Conservation (phyloP, 768 basidiomycete genomes). For the Hygrophorus pudorinus region DNA sequence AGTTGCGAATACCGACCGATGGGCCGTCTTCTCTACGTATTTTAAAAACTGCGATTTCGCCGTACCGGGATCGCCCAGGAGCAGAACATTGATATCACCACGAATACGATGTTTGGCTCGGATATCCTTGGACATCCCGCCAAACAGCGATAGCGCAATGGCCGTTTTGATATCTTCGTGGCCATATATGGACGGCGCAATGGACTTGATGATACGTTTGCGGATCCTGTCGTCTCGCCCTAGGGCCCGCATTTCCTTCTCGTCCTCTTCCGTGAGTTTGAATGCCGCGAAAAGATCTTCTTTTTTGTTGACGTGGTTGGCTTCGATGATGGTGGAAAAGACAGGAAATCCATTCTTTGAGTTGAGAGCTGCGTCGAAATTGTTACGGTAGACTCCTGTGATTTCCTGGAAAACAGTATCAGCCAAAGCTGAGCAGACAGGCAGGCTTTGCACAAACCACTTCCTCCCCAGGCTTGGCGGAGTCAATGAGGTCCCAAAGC, state of each 20-base stretch:
- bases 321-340: conserved; percentile 96
- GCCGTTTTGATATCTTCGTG: conserved; percentile 99
- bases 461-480: conserved; percentile 97
- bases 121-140: conserved; percentile 92
- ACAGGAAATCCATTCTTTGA: conserved; percentile 99
- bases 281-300: conserved; percentile 99
- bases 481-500: conserved; percentile 97
- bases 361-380: conserved; percentile 96
- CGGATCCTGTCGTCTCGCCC: conserved; percentile 90
- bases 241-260: conserved; percentile 80
- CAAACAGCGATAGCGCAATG: conserved; percentile 88
- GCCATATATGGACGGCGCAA: conserved; percentile 97
- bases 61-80: conserved; percentile 96
- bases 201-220: conserved; percentile 96
- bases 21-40: conserved; percentile 98
- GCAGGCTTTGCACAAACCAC: conserved; percentile 44
- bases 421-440: conserved; percentile 4
- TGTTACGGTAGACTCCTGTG: conserved; percentile 96
- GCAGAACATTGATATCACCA: conserved; percentile 94
- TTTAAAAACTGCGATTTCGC: conserved; percentile 99
- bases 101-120: conserved; percentile 93
- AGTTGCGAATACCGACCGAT: conserved; percentile 94
- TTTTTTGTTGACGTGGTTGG: conserved; percentile 98
- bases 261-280: conserved; percentile 94
- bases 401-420: conserved; percentile 57